Conservation (phyloP, 768 basidiomycete genomes). For the Imleria badia region DNA sequence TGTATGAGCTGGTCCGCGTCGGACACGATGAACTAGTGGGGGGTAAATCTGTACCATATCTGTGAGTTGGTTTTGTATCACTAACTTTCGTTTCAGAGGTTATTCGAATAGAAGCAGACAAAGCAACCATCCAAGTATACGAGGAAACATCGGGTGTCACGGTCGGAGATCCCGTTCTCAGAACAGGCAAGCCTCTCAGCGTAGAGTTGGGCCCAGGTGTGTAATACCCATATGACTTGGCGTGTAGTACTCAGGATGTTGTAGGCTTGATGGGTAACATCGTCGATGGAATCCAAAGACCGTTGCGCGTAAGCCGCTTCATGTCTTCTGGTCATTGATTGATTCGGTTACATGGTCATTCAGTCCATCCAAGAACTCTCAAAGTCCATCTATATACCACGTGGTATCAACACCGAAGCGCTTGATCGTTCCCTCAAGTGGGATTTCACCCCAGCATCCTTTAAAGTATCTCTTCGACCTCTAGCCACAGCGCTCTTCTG, state of each 20-base stretch:
- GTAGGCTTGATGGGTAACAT: slow-evolving; percentile 99
- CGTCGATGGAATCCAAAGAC: slow-evolving; percentile 95
- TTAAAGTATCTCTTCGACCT: slow-evolving; percentile 51
- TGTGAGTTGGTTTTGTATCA: neutral
- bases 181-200: slow-evolving; percentile 96
- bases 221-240: slow-evolving; percentile 17
- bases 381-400: slow-evolving; percentile 99
- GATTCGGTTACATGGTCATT: slow-evolving; percentile 8
- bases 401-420: slow-evolving; percentile 97
- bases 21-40: slow-evolving; percentile 98
- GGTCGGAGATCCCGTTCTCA: slow-evolving; percentile 95
- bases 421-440: slow-evolving; percentile 86
- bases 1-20: slow-evolving; percentile 98
- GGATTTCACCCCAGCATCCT: slow-evolving; percentile 88
- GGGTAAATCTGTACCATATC: slow-evolving; percentile 50
- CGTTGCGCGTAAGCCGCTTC: slow-evolving; percentile 64
- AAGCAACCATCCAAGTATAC: slow-evolving; percentile 98
- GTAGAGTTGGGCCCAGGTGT: slow-evolving; percentile 96
- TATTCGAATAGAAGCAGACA: slow-evolving; percentile 97
- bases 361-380: slow-evolving; percentile 94
- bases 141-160: slow-evolving; percentile 99
- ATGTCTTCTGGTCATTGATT: neutral
- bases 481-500: slow-evolving; percentile 6
- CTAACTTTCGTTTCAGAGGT: slow-evolving; percentile 68
- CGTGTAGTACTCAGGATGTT: neutral